These are phyloP conservation scores for Trichoderma asperelloides DNA, from an alignment of 495 filamentous ascomycete species.

Conservation along the genomic window DNA sequence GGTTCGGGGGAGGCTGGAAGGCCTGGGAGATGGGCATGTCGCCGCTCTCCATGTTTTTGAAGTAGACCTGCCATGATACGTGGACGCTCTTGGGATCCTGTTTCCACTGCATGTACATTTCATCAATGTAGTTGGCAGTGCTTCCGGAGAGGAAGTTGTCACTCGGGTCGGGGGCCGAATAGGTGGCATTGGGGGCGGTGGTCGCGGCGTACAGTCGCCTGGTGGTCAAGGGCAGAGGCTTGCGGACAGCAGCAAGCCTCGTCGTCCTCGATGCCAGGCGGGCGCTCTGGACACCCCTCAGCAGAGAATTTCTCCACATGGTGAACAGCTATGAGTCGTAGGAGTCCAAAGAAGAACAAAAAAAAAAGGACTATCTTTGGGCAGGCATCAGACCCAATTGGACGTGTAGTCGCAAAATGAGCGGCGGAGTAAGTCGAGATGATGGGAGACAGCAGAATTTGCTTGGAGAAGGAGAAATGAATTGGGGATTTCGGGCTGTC, in stretches of 20 bases:
- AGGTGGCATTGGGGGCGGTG: slow-evolving; percentile 16
- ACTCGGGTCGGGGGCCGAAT: slow-evolving; percentile 57
- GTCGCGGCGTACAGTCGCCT: slow-evolving; percentile 1
- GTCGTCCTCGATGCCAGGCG: background rate
- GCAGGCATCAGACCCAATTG: slow-evolving; percentile 13
- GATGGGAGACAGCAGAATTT: background rate
- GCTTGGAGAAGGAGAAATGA: background rate
- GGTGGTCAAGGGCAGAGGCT: slow-evolving; percentile 4
- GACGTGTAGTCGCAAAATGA: slow-evolving; percentile 23
- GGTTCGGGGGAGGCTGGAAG: slow-evolving; percentile 88
- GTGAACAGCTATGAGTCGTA: background rate
- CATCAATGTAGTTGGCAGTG: slow-evolving; percentile 97
- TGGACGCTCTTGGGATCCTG: slow-evolving; percentile 87
- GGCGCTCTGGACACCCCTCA: slow-evolving; percentile 4
- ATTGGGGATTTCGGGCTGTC: background rate
- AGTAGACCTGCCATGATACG: slow-evolving; percentile 98
- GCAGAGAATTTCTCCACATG: slow-evolving; percentile 7
- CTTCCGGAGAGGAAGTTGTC: slow-evolving; percentile 93
- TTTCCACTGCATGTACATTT: slow-evolving; percentile 99
- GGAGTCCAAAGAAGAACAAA: slow-evolving; percentile 9
- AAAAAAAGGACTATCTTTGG: slow-evolving; percentile 12
- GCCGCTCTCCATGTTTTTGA: slow-evolving; percentile 96
- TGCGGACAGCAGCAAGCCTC: background rate
- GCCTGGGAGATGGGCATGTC: slow-evolving; percentile 95
- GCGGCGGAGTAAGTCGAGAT: slow-evolving; percentile 45